These are phyloP conservation scores for Sarcodon sp. DNA, from an alignment of 768 basidiomycete genomes.

Conservation along the genomic window DNA sequence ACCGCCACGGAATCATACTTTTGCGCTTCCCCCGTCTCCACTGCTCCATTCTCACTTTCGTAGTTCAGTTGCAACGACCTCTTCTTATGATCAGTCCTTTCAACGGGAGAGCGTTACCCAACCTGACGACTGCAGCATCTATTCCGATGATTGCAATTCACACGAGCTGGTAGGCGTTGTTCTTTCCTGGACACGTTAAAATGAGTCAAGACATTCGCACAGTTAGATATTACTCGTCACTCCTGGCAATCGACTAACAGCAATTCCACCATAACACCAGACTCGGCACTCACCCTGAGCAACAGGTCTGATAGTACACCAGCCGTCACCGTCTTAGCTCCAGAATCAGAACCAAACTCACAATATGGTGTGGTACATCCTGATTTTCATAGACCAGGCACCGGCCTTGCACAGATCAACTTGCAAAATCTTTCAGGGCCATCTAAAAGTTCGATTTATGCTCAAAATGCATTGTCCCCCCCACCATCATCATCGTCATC, in stretches of 20 bases:
- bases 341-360: neutral
- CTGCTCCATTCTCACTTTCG: conserved; percentile 36
- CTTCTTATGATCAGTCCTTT: conserved; percentile 12
- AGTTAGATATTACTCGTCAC: conserved; percentile 11
- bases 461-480: too few relatives aligned
- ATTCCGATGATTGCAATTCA: neutral
- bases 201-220: conserved; percentile 3
- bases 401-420: too few relatives aligned
- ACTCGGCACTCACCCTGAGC: conserved; percentile 7
- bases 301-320: conserved; percentile 1
- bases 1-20: conserved; percentile 1
- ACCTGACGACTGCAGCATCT: neutral
- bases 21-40: conserved; percentile 26
- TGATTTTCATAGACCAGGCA: too few relatives aligned
- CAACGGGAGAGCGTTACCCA: conserved; percentile 5
- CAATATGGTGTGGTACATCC: too few relatives aligned
- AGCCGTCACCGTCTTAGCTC: neutral
- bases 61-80: conserved; percentile 23
- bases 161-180: conserved; percentile 4
- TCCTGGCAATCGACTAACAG: neutral
- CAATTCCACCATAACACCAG: conserved; percentile 3
- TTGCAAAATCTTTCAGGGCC: too few relatives aligned
- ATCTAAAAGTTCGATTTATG: too few relatives aligned
- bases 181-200: conserved; percentile 1
- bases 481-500: too few relatives aligned